Conservation (phyloP, 257 asterid genomes). For the Solanum pennellii region DNA sequence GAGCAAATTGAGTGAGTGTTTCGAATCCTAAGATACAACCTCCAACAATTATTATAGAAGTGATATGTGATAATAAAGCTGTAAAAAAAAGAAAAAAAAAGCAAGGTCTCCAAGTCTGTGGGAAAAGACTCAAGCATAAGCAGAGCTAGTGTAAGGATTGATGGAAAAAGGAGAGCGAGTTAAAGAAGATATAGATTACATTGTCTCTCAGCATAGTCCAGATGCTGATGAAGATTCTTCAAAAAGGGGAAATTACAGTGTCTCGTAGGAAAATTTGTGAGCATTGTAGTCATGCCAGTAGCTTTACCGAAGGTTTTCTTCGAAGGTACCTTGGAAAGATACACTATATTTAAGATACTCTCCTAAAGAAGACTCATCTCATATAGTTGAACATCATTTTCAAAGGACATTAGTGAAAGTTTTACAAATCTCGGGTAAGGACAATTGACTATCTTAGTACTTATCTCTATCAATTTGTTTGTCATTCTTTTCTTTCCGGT, state of each 20-base stretch:
- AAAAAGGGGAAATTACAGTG: conserved; percentile 10
- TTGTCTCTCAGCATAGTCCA: conserved; percentile 10
- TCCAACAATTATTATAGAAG: conserved; percentile 26
- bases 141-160: conserved; percentile 25
- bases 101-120: conserved; percentile 45
- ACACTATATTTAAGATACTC: too few relatives aligned
- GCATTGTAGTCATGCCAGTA: too few relatives aligned
- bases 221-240: conserved; percentile 29
- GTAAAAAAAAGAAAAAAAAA: conserved; percentile 43
- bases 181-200: conserved; percentile 22
- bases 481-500: too few relatives aligned
- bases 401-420: too few relatives aligned
- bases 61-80: conserved; percentile 35
- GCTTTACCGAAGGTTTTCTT: too few relatives aligned
- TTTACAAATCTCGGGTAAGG: too few relatives aligned
- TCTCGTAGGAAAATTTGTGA: too few relatives aligned
- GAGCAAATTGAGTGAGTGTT: conserved; percentile 41
- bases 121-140: conserved; percentile 43
- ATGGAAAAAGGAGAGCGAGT: conserved; percentile 23
- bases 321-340: too few relatives aligned
- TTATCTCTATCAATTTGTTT: too few relatives aligned
- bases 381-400: too few relatives aligned
- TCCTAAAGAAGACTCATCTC: too few relatives aligned
- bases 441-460: too few relatives aligned
- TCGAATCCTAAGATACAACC: conserved; percentile 20